Evolutionary conservation across 2,329 filamentous ascomycete species (phyloP).

Genomic region (Alternaria novae-zelandiae): DNA sequence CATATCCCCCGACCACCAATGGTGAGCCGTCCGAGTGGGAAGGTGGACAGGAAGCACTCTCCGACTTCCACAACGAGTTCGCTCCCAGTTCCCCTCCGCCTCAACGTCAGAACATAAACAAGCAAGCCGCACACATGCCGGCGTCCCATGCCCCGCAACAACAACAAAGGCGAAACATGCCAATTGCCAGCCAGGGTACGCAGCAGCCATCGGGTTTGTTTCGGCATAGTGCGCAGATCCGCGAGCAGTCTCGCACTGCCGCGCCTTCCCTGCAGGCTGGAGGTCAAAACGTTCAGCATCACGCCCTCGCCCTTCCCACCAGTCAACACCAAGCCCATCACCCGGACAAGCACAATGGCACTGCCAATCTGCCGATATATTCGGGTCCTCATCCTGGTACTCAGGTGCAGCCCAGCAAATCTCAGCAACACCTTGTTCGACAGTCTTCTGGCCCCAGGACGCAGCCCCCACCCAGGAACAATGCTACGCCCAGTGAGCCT

Average conservation of each 20-base stretch:
- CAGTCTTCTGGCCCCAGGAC: neutral
- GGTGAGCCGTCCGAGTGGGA: conserved; percentile 30
- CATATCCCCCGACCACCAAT: conserved; percentile 49
- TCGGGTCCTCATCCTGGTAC: neutral
- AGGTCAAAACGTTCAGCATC: conserved; percentile 1
- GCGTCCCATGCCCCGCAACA: conserved; percentile 11
- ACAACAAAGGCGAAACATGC: conserved; percentile 2
- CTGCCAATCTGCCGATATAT: neutral
- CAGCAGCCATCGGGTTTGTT: conserved; percentile 13
- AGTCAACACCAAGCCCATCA: conserved; percentile 20
- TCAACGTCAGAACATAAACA: conserved; percentile 12
- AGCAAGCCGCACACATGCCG: conserved; percentile 1
- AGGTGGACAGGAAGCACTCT: conserved; percentile 12
- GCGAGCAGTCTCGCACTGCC: conserved; percentile 24
- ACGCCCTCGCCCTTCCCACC: neutral
- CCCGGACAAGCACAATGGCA: conserved; percentile 8
- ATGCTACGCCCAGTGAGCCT: conserved; percentile 2
- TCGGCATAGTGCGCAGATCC: conserved; percentile 21
- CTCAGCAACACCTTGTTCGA: conserved; percentile 3
- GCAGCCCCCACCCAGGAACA: neutral
- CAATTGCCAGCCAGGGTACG: neutral
- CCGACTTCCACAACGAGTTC: conserved; percentile 9
- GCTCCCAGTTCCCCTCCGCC: conserved; percentile 13
- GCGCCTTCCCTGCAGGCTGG: conserved; percentile 3
- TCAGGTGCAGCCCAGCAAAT: neutral